Evolutionary conservation across 2,329 filamentous ascomycete species (phyloP).

Genomic region (Ceratocystis albifundus): DNA sequence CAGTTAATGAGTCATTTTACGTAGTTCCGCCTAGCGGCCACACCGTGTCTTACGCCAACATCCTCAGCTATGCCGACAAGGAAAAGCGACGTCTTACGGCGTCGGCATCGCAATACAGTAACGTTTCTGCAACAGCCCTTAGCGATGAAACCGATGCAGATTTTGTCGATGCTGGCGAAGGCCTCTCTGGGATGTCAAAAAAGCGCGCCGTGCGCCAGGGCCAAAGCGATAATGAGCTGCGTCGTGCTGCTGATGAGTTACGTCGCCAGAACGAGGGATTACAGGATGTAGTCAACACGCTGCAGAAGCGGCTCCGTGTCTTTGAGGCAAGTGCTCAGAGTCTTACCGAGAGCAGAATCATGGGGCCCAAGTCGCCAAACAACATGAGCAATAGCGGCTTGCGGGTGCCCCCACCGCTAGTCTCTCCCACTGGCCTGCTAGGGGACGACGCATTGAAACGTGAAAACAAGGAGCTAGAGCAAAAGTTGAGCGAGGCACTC

Average conservation of each 20-base stretch:
- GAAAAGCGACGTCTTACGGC: constrained; percentile 50
- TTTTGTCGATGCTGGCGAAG: constrained; percentile 76
- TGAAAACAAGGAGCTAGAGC: constrained; percentile 55
- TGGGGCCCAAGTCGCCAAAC: constrained; percentile 44
- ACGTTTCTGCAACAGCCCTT: constrained; percentile 33
- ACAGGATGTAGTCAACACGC: constrained; percentile 72
- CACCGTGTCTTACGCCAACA: constrained; percentile 85
- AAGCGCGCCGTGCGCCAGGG: constrained; percentile 33
- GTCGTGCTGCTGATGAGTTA: constrained; percentile 58
- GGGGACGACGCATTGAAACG: constrained; percentile 33
- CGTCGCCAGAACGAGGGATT: constrained; percentile 78
- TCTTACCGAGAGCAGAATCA: constrained; percentile 69
- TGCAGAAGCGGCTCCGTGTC: constrained; percentile 76
- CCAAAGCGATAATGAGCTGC: constrained; percentile 47
- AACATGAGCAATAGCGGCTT: constrained; percentile 26
- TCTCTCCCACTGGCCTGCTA: constrained; percentile 11
- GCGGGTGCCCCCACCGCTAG: constrained; percentile 21
- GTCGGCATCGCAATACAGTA: constrained; percentile 39
- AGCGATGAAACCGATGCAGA: constrained; percentile 62
- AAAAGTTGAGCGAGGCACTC: constrained; percentile 46
- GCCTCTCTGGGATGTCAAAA: constrained; percentile 24
- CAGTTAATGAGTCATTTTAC: constrained; percentile 72
- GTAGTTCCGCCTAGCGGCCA: constrained; percentile 86
- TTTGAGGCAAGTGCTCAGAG: constrained; percentile 90
- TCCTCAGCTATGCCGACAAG: constrained; percentile 59